phyloP scores from a whole-genome alignment of 2,329 filamentous ascomycete species.

The Pseudogymnoascus sp. region DNA sequence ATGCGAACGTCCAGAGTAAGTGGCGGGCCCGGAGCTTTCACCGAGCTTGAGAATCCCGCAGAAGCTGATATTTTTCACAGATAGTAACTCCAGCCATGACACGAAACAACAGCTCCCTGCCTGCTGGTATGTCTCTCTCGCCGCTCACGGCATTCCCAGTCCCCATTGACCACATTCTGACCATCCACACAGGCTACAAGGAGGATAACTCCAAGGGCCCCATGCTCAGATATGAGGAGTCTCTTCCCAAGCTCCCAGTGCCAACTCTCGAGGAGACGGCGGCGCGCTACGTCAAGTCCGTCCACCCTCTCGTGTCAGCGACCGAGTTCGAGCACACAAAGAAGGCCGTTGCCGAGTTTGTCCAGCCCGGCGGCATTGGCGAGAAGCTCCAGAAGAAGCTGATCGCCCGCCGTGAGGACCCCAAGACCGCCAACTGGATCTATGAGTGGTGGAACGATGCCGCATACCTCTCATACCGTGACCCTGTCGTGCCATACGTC shows the following conservation, averaged over 20 bases:
- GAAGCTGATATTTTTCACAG: background rate
- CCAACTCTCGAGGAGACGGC: constrained; percentile 77
- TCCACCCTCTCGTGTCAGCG: constrained; percentile 64
- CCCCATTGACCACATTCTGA: constrained; percentile 13
- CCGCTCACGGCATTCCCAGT: constrained; percentile 9
- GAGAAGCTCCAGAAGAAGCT: constrained; percentile 82
- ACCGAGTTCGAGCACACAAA: constrained; percentile 64
- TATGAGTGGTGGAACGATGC: constrained; percentile 97
- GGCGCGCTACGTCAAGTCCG: constrained; percentile 69
- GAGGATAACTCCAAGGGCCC: constrained; percentile 72
- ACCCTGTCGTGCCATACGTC: constrained; percentile 94
- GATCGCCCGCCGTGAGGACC: constrained; percentile 67
- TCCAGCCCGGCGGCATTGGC: constrained; percentile 77
- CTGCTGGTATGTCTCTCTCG: constrained; percentile 35
- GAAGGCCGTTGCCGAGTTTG: constrained; percentile 79
- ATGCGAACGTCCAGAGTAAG: constrained; percentile 23
- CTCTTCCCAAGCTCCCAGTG: constrained; percentile 70
- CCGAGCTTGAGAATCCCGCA: background rate
- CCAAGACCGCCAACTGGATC: constrained; percentile 85
- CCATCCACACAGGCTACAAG: constrained; percentile 52
- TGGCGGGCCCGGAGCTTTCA: background rate
- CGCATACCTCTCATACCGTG: constrained; percentile 87
- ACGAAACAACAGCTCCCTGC: constrained; percentile 51
- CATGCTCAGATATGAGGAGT: constrained; percentile 80
- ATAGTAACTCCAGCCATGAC: constrained; percentile 45